A percentile compares a stretch with the other conserved stretches of the same genome.
Evolutionary conservation across 208 protist genomes (phyloP).

Genomic region (Trypanosoma scelopori): DNA sequence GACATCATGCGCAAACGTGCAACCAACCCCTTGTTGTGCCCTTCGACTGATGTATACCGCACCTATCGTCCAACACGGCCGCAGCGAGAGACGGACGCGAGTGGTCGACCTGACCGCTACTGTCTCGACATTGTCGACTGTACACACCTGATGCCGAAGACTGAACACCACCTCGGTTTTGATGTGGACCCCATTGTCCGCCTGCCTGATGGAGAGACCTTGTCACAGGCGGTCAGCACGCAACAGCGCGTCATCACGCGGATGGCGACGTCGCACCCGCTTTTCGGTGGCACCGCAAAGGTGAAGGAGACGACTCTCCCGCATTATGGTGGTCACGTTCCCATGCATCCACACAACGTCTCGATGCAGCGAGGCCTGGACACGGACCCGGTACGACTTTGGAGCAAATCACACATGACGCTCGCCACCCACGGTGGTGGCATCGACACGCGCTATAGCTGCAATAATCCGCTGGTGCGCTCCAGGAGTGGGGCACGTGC

Average conservation of each 20-base stretch:
- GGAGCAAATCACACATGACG: constrained; percentile 90
- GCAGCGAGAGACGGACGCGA: constrained; percentile 38
- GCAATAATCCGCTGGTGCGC: constrained; percentile 40
- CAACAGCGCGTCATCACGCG: constrained; percentile 75
- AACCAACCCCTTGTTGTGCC: constrained; percentile 45
- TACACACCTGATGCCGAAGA: constrained; percentile 54
- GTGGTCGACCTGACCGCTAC: constrained; percentile 40
- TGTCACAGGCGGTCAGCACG: constrained; percentile 47
- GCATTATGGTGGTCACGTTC: constrained; percentile 65
- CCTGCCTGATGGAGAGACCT: constrained; percentile 28
- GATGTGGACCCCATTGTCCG: constrained; percentile 41
- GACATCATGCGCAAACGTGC: constrained; percentile 77
- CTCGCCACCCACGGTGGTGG: constrained; percentile 84
- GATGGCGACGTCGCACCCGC: constrained; percentile 61
- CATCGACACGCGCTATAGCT: constrained; percentile 46
- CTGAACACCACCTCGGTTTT: constrained; percentile 65
- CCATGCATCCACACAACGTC: constrained; percentile 44
- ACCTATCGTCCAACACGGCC: constrained; percentile 25
- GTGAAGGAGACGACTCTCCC: constrained; percentile 49
- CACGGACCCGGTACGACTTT: constrained; percentile 51
- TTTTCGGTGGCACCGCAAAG: constrained; percentile 78
- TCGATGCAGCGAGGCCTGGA: constrained; percentile 45
- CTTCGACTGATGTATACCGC: constrained; percentile 32
- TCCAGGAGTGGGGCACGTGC: constrained; percentile 47
- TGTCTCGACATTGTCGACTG: constrained; percentile 87